Conservation (phyloP, 1,139 yeast genomes). For the Groenewaldozyma sp. region DNA sequence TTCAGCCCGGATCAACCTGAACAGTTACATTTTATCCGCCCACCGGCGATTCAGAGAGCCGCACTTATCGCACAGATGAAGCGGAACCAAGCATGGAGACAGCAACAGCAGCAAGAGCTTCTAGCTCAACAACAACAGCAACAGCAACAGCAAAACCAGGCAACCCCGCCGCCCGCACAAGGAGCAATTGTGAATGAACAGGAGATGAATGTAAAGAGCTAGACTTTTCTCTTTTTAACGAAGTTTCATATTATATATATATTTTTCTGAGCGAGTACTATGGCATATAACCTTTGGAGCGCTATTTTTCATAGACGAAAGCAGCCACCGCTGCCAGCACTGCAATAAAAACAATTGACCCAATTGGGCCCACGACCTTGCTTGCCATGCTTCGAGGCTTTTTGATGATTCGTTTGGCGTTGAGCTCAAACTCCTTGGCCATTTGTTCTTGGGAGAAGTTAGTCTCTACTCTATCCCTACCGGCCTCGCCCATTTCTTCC, state of each 20-base stretch:
- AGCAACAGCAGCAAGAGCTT: constrained; percentile 13
- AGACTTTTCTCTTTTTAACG: not conserved
- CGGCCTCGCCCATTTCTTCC: constrained; percentile 38
- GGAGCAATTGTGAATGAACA: constrained; percentile 3
- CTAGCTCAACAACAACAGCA: constrained; percentile 13
- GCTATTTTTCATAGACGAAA: not conserved
- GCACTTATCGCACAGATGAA: constrained; percentile 14
- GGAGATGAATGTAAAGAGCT: not conserved
- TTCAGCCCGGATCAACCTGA: constrained; percentile 26
- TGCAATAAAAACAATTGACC: not conserved
- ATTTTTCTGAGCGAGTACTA: not conserved
- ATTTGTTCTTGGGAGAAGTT: constrained; percentile 55
- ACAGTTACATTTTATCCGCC: constrained; percentile 23
- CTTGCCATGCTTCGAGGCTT: constrained; percentile 12
- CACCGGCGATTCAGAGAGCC: constrained; percentile 30
- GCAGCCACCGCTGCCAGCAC: not conserved
- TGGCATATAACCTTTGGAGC: not conserved
- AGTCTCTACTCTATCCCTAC: constrained; percentile 41
- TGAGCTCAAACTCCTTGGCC: constrained; percentile 44
- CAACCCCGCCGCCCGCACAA: constrained; percentile 5
- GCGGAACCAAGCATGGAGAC: constrained; percentile 18
- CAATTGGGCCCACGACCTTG: constrained; percentile 28
- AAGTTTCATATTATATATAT: not conserved
- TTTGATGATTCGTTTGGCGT: too few relatives aligned
- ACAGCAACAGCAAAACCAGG: constrained; percentile 7